Conservation (phyloP, 2,329 filamentous ascomycete species). For the Cladophialophora psammophila region DNA sequence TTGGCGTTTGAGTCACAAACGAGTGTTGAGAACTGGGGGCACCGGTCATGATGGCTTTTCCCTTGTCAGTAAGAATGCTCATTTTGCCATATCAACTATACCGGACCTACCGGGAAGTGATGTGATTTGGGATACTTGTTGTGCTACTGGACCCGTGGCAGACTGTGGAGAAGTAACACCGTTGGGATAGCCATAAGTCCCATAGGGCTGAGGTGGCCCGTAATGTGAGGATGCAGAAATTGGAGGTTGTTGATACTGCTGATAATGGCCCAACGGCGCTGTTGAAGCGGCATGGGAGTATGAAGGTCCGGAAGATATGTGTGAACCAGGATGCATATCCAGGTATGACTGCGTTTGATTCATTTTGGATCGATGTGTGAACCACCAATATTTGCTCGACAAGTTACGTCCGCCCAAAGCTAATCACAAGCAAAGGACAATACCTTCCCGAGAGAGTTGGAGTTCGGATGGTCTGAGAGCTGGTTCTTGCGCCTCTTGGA, state of each 20-base stretch:
- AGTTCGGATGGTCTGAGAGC: conserved; percentile 6
- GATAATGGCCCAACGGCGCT: conserved; percentile 75
- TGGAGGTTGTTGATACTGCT: conserved; percentile 75
- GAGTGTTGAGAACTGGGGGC: conserved; percentile 30
- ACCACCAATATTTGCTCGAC: conserved; percentile 14
- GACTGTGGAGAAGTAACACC: conserved; percentile 82
- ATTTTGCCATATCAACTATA: not conserved
- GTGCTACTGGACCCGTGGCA: conserved; percentile 71
- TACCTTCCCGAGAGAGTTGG: conserved; percentile 25
- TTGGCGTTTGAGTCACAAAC: conserved; percentile 36
- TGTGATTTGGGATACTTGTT: conserved; percentile 71
- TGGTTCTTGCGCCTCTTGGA: conserved; percentile 3
- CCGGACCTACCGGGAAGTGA: conserved; percentile 64
- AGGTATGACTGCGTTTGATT: conserved; percentile 83
- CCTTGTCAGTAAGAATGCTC: conserved; percentile 24
- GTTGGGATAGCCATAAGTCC: conserved; percentile 76
- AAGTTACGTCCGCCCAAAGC: conserved; percentile 23
- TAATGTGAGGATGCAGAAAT: conserved; percentile 75
- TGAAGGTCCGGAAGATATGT: conserved; percentile 79
- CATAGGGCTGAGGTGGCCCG: conserved; percentile 65
- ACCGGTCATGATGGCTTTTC: conserved; percentile 50
- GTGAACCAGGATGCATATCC: conserved; percentile 75
- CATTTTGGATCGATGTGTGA: conserved; percentile 62
- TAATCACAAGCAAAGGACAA: conserved; percentile 33
- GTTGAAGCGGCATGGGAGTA: conserved; percentile 81